phyloP scores from a whole-genome alignment of 106 monocot species.

The Platanthera guangdongensis region DNA sequence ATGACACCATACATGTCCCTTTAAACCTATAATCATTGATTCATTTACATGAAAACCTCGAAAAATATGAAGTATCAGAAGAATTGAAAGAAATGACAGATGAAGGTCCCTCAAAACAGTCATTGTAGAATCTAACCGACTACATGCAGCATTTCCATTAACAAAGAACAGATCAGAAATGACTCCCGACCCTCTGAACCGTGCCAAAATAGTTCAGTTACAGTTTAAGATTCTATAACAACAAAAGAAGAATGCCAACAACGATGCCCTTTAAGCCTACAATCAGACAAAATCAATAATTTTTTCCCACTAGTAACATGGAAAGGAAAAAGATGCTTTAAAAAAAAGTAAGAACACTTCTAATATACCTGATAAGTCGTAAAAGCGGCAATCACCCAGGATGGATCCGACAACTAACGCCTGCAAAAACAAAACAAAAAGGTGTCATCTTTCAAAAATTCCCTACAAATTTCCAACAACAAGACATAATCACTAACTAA shows the following conservation, averaged over 20 bases:
- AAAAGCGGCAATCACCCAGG: slow-evolving; percentile 54
- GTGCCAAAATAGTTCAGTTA: background rate
- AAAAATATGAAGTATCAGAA: too few species aligned
- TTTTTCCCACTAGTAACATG: background rate
- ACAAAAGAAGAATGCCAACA: background rate
- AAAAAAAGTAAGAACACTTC: background rate
- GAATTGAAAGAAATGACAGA: too few species aligned
- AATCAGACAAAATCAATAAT: background rate
- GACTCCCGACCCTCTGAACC: background rate
- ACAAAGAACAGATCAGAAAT: background rate
- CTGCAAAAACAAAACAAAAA: slow-evolving; percentile 26
- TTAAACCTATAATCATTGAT: too few species aligned
- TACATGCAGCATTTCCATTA: background rate
- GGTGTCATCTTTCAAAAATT: background rate
- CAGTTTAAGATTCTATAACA: background rate
- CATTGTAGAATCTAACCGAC: too few species aligned
- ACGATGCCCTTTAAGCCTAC: too few species aligned
- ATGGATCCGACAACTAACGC: slow-evolving; percentile 51
- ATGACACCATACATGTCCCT: too few species aligned
- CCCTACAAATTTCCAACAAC: background rate
- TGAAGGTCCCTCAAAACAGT: too few species aligned
- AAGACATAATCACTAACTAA: background rate
- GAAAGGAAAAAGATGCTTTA: background rate
- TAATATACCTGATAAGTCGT: slow-evolving; percentile 46
- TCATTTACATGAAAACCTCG: too few species aligned